Evolutionary conservation across 2,329 filamentous ascomycete genomes (phyloP).

Genomic region (Colletotrichum viniferum): DNA sequence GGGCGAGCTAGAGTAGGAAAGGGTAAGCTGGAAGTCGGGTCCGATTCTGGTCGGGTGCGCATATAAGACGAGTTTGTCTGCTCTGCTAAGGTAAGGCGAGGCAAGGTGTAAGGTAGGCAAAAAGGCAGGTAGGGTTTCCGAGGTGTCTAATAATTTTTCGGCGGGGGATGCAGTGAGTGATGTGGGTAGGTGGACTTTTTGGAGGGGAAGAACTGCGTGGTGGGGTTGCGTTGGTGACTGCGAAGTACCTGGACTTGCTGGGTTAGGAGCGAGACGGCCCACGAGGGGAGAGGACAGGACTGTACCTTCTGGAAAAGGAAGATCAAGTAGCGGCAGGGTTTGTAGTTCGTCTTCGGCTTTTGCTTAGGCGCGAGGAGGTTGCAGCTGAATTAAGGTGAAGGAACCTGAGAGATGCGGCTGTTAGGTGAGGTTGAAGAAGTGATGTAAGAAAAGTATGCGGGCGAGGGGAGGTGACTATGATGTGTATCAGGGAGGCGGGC

Average conservation of each 20-base stretch:
- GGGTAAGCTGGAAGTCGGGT: slow-evolving; percentile 14
- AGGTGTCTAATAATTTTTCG: slow-evolving; percentile 22
- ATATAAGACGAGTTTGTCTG: slow-evolving; percentile 10
- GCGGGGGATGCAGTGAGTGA: slow-evolving; percentile 18
- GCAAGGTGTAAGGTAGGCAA: slow-evolving; percentile 1
- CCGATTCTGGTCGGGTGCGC: slow-evolving; percentile 11
- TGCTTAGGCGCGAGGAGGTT: background rate
- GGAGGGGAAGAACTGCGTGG: slow-evolving; percentile 15
- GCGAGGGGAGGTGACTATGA: background rate
- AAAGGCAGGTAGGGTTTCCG: slow-evolving; percentile 19
- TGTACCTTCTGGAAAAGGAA: background rate
- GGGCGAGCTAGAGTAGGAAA: slow-evolving; percentile 12
- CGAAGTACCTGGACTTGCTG: slow-evolving; percentile 8
- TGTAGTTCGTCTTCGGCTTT: background rate
- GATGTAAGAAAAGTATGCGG: background rate
- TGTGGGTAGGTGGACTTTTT: slow-evolving; percentile 21
- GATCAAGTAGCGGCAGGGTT: background rate
- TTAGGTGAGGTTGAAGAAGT: background rate
- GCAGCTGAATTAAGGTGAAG: background rate
- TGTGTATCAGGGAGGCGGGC: background rate
- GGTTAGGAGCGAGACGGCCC: background rate
- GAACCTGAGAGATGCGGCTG: background rate
- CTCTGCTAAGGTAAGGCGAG: background rate
- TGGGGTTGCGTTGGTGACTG: slow-evolving; percentile 14
- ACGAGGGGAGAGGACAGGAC: background rate